phyloP scores from a whole-genome alignment of 805 yeast genomes.

The Wickerhamiella occidentalis region DNA sequence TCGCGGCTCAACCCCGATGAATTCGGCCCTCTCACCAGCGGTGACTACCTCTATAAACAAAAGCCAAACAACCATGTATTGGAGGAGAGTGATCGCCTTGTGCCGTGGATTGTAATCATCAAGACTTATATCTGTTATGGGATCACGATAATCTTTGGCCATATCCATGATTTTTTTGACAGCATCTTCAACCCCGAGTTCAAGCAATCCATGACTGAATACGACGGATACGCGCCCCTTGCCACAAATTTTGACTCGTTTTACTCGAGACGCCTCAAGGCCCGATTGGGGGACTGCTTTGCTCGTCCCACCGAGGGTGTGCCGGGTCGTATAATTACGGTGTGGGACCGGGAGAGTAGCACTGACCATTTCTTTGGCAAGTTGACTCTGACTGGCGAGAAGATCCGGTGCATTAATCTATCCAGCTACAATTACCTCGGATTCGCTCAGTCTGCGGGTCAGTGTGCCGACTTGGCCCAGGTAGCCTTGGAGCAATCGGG shows the following conservation, averaged over 20 bases:
- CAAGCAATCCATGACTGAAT: slow-evolving; percentile 54
- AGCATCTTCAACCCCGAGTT: slow-evolving; percentile 53
- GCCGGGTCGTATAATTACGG: slow-evolving; percentile 81
- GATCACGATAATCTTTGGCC: slow-evolving; percentile 76
- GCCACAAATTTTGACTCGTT: slow-evolving; percentile 86
- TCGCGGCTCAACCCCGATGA: slow-evolving; percentile 33
- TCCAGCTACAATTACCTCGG: slow-evolving; percentile 92
- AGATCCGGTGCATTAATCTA: slow-evolving; percentile 68
- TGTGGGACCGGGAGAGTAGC: slow-evolving; percentile 58
- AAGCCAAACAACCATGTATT: slow-evolving; percentile 37
- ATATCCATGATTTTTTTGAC: slow-evolving; percentile 79
- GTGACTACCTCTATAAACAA: slow-evolving; percentile 53
- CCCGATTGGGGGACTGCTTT: slow-evolving; percentile 86
- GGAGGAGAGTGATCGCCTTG: slow-evolving; percentile 57
- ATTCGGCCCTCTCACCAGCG: slow-evolving; percentile 56
- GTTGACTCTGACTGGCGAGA: slow-evolving; percentile 66
- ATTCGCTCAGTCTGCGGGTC: slow-evolving; percentile 92
- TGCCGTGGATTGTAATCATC: slow-evolving; percentile 68
- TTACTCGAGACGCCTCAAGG: slow-evolving; percentile 82
- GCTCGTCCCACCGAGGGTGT: slow-evolving; percentile 95
- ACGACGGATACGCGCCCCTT: slow-evolving; percentile 92
- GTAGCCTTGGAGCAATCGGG: slow-evolving; percentile 57
- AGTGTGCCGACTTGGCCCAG: slow-evolving; percentile 71
- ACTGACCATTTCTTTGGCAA: slow-evolving; percentile 38
- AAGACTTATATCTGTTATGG: slow-evolving; percentile 79